Conservation (phyloP, 805 yeast genomes). For the Zygoascus ofunaensis region DNA sequence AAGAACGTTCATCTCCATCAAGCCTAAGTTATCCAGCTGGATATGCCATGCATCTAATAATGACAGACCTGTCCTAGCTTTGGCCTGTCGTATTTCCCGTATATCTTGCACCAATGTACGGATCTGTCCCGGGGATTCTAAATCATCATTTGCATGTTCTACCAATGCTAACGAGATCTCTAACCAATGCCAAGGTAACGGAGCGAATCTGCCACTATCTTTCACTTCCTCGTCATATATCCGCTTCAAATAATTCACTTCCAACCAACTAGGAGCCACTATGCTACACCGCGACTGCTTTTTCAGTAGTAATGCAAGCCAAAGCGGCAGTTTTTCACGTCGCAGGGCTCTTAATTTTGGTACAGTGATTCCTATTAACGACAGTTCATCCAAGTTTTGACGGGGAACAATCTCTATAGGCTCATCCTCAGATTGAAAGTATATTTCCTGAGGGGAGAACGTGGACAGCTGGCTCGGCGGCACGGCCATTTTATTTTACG, state of each 20-base stretch:
- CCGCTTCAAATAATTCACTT: constrained; percentile 41
- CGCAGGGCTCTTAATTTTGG: constrained; percentile 61
- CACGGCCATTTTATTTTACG: constrained; percentile 43
- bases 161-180: constrained; percentile 67
- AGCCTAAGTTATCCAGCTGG: constrained; percentile 70
- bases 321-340: constrained; percentile 63
- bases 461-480: constrained; percentile 46
- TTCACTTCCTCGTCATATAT: constrained; percentile 60
- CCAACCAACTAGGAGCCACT: constrained; percentile 80
- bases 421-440: constrained; percentile 79
- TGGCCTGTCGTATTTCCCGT: constrained; percentile 71
- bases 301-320: constrained; percentile 80
- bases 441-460: constrained; percentile 68
- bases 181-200: constrained; percentile 81
- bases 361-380: constrained; percentile 42
- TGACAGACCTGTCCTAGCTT: constrained; percentile 69
- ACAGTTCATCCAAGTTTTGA: constrained; percentile 55
- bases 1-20: constrained; percentile 80
- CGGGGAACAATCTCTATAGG: constrained; percentile 68
- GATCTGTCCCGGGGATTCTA: constrained; percentile 62
- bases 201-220: constrained; percentile 47
- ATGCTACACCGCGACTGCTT: constrained; percentile 80
- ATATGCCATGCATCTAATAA: constrained; percentile 76
- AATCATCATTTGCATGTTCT: constrained; percentile 66
- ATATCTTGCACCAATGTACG: constrained; percentile 71